A percentile compares a stretch with the other conserved stretches of the same genome.
Evolutionary conservation across 352 stramenopile species (phyloP).

Genomic region (Phytophthora cryptogea): DNA sequence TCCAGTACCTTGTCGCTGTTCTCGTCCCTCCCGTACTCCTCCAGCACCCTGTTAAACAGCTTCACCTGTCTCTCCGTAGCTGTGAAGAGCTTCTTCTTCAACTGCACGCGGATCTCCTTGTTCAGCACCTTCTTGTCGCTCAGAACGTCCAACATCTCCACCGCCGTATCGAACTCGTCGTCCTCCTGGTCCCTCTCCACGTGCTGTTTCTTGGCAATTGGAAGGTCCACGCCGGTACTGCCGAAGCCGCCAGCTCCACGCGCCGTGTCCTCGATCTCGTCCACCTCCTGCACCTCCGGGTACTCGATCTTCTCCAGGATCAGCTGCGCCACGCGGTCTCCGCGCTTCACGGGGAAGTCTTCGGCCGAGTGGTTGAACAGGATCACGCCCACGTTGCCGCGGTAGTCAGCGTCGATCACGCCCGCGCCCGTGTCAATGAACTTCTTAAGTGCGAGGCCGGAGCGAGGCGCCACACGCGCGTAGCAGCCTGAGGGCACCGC

Average conservation of each 20-base stretch:
- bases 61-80: constrained; percentile 59
- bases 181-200: constrained; percentile 20
- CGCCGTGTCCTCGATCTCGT: constrained; percentile 95
- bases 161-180: constrained; percentile 29
- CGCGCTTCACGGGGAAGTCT: constrained; percentile 94
- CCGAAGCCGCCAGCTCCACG: constrained; percentile 96
- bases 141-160: constrained; percentile 55
- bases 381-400: constrained; percentile 98
- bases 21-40: constrained; percentile 41
- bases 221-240: constrained; percentile 89
- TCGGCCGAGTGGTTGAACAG: constrained; percentile 97
- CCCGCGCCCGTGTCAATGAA: constrained; percentile 98
- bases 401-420: constrained; percentile 98
- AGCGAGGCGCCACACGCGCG: constrained; percentile 92
- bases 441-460: constrained; percentile 97
- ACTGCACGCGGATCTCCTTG: constrained; percentile 46
- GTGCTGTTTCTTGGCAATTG: constrained; percentile 52
- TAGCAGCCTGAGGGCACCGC: constrained; percentile 95
- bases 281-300: constrained; percentile 90
- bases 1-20: constrained; percentile 59
- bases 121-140: constrained; percentile 52
- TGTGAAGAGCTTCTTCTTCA: constrained; percentile 65
- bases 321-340: constrained; percentile 98
- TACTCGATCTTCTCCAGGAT: constrained; percentile 97
- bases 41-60: constrained; percentile 57